Conservation (phyloP, 176 grass and related monocot species). For the sorghum (Sorghum bicolor) region DNA sequence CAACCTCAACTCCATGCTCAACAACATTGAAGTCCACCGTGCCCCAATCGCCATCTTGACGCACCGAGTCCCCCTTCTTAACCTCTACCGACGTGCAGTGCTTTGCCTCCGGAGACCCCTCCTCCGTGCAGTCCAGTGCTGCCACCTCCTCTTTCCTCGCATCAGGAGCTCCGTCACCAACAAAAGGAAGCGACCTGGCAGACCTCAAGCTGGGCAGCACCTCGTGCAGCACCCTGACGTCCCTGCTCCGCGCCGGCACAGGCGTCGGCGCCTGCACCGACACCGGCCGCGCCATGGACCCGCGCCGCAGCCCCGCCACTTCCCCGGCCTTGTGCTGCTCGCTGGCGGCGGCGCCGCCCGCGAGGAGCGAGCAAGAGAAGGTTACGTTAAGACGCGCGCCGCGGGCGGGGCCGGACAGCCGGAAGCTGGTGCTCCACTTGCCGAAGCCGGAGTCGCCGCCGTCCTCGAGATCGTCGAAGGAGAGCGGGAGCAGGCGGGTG, state of each 20-base stretch:
- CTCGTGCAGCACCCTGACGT: constrained; percentile 84
- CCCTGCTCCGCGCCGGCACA: constrained; percentile 40
- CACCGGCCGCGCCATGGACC: constrained; percentile 34
- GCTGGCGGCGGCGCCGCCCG: background rate
- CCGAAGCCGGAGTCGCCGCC: constrained; percentile 66
- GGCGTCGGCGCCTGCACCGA: constrained; percentile 30
- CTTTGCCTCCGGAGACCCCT: constrained; percentile 60
- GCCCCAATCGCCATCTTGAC: constrained; percentile 19
- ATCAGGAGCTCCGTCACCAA: constrained; percentile 14
- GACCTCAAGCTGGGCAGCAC: constrained; percentile 61
- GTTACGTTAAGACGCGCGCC: constrained; percentile 80
- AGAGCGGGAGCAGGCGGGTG: constrained; percentile 68
- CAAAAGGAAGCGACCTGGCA: constrained; percentile 29
- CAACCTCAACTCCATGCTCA: constrained; percentile 66
- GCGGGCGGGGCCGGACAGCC: constrained; percentile 70
- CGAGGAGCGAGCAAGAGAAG: constrained; percentile 61
- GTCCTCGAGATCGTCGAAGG: constrained; percentile 72
- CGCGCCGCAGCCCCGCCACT: constrained; percentile 30
- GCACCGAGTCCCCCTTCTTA: constrained; percentile 27
- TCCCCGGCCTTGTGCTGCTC: constrained; percentile 44
- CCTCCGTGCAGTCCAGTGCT: constrained; percentile 23
- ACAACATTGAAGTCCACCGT: constrained; percentile 57
- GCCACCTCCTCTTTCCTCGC: constrained; percentile 18
- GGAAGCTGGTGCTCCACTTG: constrained; percentile 93
- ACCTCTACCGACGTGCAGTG: constrained; percentile 67